Evolutionary conservation across 2,329 filamentous ascomycete species (phyloP).

Genomic region (Xylaria sp.): DNA sequence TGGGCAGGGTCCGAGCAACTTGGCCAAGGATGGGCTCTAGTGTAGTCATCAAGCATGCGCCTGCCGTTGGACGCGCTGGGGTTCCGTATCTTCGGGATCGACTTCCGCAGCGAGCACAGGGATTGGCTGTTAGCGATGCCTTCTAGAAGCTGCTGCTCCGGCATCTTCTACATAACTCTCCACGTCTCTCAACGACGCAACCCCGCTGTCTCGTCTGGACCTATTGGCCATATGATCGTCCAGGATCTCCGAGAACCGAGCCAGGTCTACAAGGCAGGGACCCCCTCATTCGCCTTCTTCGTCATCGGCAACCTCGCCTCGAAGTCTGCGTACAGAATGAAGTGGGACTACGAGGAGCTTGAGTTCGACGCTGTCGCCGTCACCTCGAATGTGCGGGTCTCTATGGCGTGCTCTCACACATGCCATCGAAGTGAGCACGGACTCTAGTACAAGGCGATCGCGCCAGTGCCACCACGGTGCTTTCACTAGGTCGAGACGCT

Average conservation of each 20-base stretch:
- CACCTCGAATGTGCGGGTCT: constrained; percentile 88
- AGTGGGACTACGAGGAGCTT: constrained; percentile 90
- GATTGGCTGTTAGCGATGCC: constrained; percentile 44
- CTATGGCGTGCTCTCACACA: constrained; percentile 78
- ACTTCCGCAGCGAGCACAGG: constrained; percentile 20
- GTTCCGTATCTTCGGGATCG: constrained; percentile 23
- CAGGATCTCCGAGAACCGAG: constrained; percentile 18
- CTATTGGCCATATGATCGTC: not conserved
- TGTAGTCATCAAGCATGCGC: not conserved
- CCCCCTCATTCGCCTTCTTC: constrained; percentile 58
- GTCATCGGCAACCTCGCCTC: constrained; percentile 65
- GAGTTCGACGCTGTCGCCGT: constrained; percentile 95
- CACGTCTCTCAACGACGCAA: not conserved
- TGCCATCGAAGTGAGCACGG: constrained; percentile 80
- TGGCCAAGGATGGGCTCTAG: constrained; percentile 32
- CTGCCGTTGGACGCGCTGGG: constrained; percentile 1
- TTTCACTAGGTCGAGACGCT: constrained; percentile 47
- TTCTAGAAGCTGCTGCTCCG: constrained; percentile 33
- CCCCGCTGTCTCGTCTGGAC: not conserved
- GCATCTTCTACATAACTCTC: not conserved
- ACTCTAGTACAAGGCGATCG: constrained; percentile 64
- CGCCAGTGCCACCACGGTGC: constrained; percentile 46
- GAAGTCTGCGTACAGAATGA: constrained; percentile 89
- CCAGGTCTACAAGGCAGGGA: constrained; percentile 84
- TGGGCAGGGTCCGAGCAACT: constrained; percentile 42